phyloP scores from a whole-genome alignment of 768 basidiomycete genomes.

The Termitomyces sp. region DNA sequence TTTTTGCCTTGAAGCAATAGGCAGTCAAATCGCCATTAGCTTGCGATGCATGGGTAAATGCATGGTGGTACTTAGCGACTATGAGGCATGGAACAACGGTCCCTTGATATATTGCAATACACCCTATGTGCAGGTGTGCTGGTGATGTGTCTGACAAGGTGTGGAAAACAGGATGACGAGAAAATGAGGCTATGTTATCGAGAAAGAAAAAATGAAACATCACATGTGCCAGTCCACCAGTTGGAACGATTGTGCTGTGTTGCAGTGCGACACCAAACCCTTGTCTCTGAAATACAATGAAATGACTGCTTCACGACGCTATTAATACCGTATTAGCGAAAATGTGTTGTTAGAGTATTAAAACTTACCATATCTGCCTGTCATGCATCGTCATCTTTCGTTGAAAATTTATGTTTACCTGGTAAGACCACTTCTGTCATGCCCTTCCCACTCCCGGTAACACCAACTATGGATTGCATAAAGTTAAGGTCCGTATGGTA shows the following conservation, averaged over 20 bases:
- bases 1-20: neutral
- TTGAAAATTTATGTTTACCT: slow-evolving; percentile 73
- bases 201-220: slow-evolving; percentile 22
- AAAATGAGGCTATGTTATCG: slow-evolving; percentile 25
- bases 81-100: slow-evolving; percentile 1
- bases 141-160: slow-evolving; percentile 13
- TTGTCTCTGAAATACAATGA: slow-evolving; percentile 2
- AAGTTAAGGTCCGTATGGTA: slow-evolving; percentile 15
- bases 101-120: slow-evolving; percentile 2
- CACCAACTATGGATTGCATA: slow-evolving; percentile 60
- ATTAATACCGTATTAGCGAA: neutral
- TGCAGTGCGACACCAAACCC: neutral
- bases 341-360: neutral
- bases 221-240: slow-evolving; percentile 22
- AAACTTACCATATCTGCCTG: slow-evolving; percentile 7
- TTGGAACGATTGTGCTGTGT: neutral
- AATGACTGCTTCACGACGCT: neutral
- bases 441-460: slow-evolving; percentile 84
- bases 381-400: slow-evolving; percentile 39
- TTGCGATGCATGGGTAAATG: slow-evolving; percentile 9
- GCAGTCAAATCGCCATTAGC: slow-evolving; percentile 8
- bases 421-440: slow-evolving; percentile 73
- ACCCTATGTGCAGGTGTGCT: slow-evolving; percentile 2
- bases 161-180: slow-evolving; percentile 12
- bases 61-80: slow-evolving; percentile 21